Percentiles rank a stretch among this genome's conserved stretches.
These are phyloP conservation scores for Neurospora sp. DNA, from an alignment of 495 filamentous ascomycete genomes.

Conservation along the genomic window DNA sequence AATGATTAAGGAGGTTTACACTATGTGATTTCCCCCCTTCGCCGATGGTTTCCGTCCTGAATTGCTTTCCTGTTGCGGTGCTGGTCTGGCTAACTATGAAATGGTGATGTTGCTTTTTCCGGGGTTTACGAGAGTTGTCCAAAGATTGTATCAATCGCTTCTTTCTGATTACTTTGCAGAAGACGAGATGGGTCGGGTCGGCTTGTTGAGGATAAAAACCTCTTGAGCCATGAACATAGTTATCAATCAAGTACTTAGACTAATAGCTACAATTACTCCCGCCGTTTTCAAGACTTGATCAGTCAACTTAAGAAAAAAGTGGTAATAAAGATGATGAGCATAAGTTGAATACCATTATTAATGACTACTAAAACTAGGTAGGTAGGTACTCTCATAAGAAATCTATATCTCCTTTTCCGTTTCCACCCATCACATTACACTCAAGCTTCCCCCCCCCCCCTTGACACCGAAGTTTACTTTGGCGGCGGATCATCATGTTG, in stretches of 20 bases:
- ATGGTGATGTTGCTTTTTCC: neutral
- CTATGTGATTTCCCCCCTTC: neutral
- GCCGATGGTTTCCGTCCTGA: neutral
- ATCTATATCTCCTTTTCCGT: too few species aligned
- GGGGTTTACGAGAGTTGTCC: neutral
- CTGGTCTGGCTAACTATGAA: neutral
- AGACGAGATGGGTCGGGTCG: neutral
- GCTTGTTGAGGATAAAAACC: neutral
- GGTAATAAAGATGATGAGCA: too few species aligned
- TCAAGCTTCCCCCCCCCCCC: too few species aligned
- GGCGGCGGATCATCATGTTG: too few species aligned
- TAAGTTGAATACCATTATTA: too few species aligned
- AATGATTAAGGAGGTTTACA: neutral
- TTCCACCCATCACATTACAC: too few species aligned
- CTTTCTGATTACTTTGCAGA: neutral
- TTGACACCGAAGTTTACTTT: too few species aligned
- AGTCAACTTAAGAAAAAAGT: too few species aligned
- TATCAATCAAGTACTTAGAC: neutral
- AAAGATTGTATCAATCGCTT: neutral
- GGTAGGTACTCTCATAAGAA: too few species aligned
- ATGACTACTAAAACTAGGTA: too few species aligned
- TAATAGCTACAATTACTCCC: too few species aligned
- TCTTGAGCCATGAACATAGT: neutral
- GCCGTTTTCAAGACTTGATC: too few species aligned
- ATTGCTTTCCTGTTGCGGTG: neutral